Base-by-base conservation (phyloP, 495 filamentous ascomycete genomes). In the Aspergillus taichungensis region DNA sequence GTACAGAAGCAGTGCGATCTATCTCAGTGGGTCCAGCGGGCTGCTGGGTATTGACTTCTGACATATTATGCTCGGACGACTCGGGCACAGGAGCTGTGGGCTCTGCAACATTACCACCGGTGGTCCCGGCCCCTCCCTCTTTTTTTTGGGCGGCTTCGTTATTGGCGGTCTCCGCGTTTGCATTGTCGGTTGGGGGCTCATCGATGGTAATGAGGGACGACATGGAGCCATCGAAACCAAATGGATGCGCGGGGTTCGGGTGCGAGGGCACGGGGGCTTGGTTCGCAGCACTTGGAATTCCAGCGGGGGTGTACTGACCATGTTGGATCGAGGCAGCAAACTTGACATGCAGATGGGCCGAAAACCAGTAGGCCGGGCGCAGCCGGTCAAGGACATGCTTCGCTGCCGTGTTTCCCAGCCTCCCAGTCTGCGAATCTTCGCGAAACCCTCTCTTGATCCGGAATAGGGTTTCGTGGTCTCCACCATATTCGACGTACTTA, bases 261-360 rank as follows among this genome's bases (percentile, higher is more conserved):
- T 32, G n/a, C 7, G 32, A 35, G 11, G 28, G 6, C 14, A 29
- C 10, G 5, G 32, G 12, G 3, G 43, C 34, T 6, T 47, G 32
- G 3, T 32, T 31, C 39, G 35, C 51, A 13, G 37, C 18, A 9
- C 11, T 31, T 1, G 36, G 37, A 18, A 47, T 45, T 37, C 13
- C 42, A 6, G 48, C 18, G 9, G 47, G 50, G 2, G 43, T 32
- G 5, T 50, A 57, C 1, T 70, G 62, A 12, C 73, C 68, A 60
- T 92, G 85, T 0, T 74, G 63, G 46, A 92, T 78, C 3, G 81
- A 56, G 7, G 90, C 91, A 3, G 82, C 59, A 54, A 83, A 97
- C 55, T 88, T 89, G 59, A 83, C 80, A 63, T 98, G 92, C 59
- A 96, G 49, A 62, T 98, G 92, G 2, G 89, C 92, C 7, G 89